Base-by-base conservation (phyloP, 1,284 basidiomycete genomes). In the Microbotryomycetes sp. region DNA sequence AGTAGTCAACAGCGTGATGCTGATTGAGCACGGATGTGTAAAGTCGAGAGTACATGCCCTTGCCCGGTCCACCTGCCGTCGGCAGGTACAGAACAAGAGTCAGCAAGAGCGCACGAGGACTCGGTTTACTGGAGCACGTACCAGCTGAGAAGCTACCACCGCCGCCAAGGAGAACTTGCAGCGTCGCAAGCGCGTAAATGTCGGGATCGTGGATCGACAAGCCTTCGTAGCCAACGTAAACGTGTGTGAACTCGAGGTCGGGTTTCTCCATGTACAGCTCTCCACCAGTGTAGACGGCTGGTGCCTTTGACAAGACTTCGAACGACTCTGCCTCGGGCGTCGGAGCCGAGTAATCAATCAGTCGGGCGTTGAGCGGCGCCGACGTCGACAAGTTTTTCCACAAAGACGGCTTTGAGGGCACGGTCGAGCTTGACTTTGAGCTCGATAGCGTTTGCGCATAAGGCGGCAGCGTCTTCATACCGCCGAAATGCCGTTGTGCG, bases 1-100 rank as follows among this genome's bases (percentile, higher is more conserved):
- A 97, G 76, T 92, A 90, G 77, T 98, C 94, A 73, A 98, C 84
- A 71, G 91, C 86, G 63, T 92, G 85, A 78, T 91, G 89, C 73
- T 91, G 88, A 75, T 97, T 97, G 65, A 98, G 84, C 69, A 98
- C 91, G 74, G 93, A 87, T n/a, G 91, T 94, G 79, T 97, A 97
- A 56, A 97, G 78, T 21, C 94, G 87, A 45, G 91, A 92, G 80
- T 97, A 97, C 92, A 98, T 97, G 71, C 94, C 96, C 79, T 98
- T 98, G 48, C 94, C 94, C 2, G 94, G 94, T 3, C 94, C 94
- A 67, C 91, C 88, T 82, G 72, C 21, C 29, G 51, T 56, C 57
- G 46, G 41, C 73, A 48, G 72, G 61, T 66, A 61, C 28, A 54
- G 58, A 56, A 57, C 27, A 21, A 57, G 15, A 51, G 24, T 27